phyloP scores from a whole-genome alignment of 2,329 filamentous ascomycete species.

The Cordyceps tenuipes region DNA sequence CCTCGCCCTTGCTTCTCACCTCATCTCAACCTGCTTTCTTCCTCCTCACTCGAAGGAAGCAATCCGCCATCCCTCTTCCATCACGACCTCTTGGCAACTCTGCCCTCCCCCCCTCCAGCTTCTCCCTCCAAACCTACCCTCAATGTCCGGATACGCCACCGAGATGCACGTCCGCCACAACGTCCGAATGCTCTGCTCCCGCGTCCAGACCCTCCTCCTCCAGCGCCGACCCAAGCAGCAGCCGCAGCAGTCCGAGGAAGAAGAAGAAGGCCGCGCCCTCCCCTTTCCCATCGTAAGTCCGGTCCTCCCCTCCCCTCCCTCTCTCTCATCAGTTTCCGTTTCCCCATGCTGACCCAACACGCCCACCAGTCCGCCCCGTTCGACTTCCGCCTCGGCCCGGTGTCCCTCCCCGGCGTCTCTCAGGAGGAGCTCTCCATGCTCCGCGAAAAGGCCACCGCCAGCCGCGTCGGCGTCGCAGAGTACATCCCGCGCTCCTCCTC shows the following conservation, averaged over 20 bases:
- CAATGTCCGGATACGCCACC: conserved; percentile 1
- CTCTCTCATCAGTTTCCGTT: background rate
- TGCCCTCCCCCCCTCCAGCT: background rate
- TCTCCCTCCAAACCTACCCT: background rate
- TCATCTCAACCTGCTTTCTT: no score
- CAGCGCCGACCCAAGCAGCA: conserved; percentile 31
- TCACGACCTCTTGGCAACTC: background rate
- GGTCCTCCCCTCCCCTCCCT: background rate
- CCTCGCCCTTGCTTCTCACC: background rate
- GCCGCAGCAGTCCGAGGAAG: no score
- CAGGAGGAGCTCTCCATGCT: conserved; percentile 48
- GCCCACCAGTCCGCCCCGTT: conserved; percentile 49
- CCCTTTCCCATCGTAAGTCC: conserved; percentile 36
- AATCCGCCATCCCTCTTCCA: background rate
- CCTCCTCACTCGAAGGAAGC: no score
- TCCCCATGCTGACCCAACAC: conserved; percentile 12
- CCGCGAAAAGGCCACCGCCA: conserved; percentile 44
- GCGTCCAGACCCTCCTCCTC: conserved; percentile 37
- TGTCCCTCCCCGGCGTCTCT: conserved; percentile 45
- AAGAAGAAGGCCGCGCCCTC: conserved; percentile 25
- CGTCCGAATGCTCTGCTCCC: conserved; percentile 36
- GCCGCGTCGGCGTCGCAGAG: conserved; percentile 38
- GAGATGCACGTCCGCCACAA: conserved; percentile 29
- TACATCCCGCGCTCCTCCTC: conserved; percentile 19
- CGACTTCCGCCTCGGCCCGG: conserved; percentile 47